Conservation (phyloP, 2,329 filamentous ascomycete species). For the Lecanicillium sp. region DNA sequence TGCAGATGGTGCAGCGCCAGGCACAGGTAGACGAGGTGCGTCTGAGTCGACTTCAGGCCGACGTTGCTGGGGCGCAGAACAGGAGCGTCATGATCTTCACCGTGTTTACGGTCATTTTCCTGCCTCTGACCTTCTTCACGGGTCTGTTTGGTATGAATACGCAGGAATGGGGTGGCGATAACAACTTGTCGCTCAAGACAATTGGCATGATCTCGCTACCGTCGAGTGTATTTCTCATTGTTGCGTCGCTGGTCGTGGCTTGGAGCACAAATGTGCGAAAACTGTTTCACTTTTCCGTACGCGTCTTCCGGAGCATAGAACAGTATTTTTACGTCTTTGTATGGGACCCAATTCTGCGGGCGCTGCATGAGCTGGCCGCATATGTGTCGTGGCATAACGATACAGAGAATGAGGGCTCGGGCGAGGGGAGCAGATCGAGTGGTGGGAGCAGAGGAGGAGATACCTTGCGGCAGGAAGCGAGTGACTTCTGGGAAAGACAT, state of each 20-base stretch:
- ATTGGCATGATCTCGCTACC: conserved; percentile 46
- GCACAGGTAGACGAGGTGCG: conserved; percentile 61
- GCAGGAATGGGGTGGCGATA: conserved; percentile 49
- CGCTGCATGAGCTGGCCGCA: conserved; percentile 1
- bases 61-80: conserved; percentile 56
- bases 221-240: conserved; percentile 42
- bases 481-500: conserved; percentile 38
- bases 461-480: conserved; percentile 26
- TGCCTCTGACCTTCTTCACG: conserved; percentile 60
- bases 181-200: conserved; percentile 36
- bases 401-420: neutral
- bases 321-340: conserved; percentile 20
- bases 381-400: neutral
- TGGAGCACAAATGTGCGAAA: conserved; percentile 44
- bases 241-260: conserved; percentile 45
- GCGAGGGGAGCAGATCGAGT: conserved; percentile 18
- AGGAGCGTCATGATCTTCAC: conserved; percentile 62
- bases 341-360: conserved; percentile 19
- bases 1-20: conserved; percentile 62
- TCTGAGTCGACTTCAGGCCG: conserved; percentile 55
- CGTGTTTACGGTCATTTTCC: conserved; percentile 56
- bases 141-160: conserved; percentile 62
- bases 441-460: conserved; percentile 13
- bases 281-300: conserved; percentile 23
- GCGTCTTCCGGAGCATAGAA: conserved; percentile 12